Base-by-base conservation (phyloP, 164 flowering plant species). In the Cinnamomum chago region DNA sequence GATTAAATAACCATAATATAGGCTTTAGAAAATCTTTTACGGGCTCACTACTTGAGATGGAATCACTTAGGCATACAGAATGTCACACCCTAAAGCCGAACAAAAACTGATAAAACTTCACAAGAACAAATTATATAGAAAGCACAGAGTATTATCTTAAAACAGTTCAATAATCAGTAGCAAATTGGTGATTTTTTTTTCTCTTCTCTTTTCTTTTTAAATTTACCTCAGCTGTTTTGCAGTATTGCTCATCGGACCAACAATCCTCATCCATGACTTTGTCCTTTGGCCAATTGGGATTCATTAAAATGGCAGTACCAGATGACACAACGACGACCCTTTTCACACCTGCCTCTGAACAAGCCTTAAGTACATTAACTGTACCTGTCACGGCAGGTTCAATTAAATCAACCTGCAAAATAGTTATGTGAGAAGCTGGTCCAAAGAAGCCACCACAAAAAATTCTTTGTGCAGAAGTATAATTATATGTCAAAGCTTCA, bases 331-430 rank as follows among this genome's bases (percentile, higher is more conserved):
- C 33, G 10, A 88, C 83, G 27, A 83, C 88, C 58, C 87, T 76
- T 67, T 77, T 81, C 2, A 89, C 84, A 40, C 82, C 80, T 62
- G 76, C 84, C 72, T 85, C 87, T 20, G 79, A 71, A 62, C 85
- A 82, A 64, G 89, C 89, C 74, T 85, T 84, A 0, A 89, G 87
- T 28, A 89, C 90, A 80, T 88, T 89, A n/a, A 74, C 78, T 2
- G 91, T 89, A 4, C 91, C 93, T 17, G 66, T 79, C 13, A 85
- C 79, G 50, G 89, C 90, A 52, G 90, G 91, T 65, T 80, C 86
- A 58, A 88, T 64, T 73, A 88, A 2, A 30, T 89, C 84, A 28
- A 81, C 88, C 88, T 86, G 85, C 83, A 74, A 73, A 5, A 35
- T 4, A 68, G 52, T 47, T 35, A 18, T 23, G 20, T 18, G 60